A percentile compares a stretch with the other conserved stretches of the same genome.
Evolutionary conservation across 305 asterid species (phyloP).

Genomic region (Nicotiana rustica): DNA sequence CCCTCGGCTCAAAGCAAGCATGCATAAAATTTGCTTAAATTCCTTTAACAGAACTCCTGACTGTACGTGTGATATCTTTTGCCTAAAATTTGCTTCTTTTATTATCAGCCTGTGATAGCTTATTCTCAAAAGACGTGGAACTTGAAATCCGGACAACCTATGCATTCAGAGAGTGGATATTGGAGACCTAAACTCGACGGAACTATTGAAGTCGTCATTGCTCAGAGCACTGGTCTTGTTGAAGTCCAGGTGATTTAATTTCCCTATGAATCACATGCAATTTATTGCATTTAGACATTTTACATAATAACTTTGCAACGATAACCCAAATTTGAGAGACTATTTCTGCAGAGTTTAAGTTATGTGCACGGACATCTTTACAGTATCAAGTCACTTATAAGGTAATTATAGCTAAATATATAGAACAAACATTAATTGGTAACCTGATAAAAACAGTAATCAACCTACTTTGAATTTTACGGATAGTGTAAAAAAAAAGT

Average conservation of each 20-base stretch:
- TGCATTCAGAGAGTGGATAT: slow-evolving; percentile 80
- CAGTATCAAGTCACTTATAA: background rate
- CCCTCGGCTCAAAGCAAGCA: no score
- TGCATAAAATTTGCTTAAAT: background rate
- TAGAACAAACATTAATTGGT: no score
- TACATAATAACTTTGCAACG: background rate
- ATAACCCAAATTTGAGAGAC: background rate
- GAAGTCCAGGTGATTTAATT: slow-evolving; percentile 61
- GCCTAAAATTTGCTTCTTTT: slow-evolving; percentile 3
- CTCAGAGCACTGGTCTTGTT: slow-evolving; percentile 82
- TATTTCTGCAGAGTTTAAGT: background rate
- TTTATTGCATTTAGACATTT: background rate
- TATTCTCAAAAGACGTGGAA: slow-evolving; percentile 78
- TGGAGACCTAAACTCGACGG: slow-evolving; percentile 76
- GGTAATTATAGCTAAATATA: background rate
- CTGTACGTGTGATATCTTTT: background rate
- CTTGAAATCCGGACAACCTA: slow-evolving; percentile 60
- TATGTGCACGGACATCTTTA: background rate
- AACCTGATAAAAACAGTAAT: background rate
- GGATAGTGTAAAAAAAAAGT: background rate
- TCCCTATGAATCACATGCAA: background rate
- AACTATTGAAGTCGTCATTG: slow-evolving; percentile 67
- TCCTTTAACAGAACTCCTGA: background rate
- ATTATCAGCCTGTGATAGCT: slow-evolving; percentile 53
- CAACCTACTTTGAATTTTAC: background rate